Conservation (phyloP, 2,329 filamentous ascomycete genomes). For the Monosporascus sp. region DNA sequence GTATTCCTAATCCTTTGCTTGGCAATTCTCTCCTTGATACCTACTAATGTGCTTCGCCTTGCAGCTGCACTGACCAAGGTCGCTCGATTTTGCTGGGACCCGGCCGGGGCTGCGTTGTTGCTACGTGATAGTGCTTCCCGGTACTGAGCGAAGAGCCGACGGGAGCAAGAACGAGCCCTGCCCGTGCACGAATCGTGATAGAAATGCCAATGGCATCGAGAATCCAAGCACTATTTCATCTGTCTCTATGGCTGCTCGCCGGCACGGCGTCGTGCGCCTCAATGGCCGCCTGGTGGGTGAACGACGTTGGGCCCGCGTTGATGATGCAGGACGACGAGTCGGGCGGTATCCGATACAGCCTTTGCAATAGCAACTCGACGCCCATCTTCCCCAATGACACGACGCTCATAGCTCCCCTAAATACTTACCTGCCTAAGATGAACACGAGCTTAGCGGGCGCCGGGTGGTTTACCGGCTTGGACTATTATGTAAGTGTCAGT, state of each 20-base stretch:
- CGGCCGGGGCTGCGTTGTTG: too few relatives aligned
- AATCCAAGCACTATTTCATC: constrained; percentile 6
- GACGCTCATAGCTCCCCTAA: constrained; percentile 21
- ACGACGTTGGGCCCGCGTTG: constrained; percentile 26
- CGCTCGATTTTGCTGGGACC: too few relatives aligned
- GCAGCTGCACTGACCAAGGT: too few relatives aligned
- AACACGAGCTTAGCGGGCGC: constrained; percentile 29
- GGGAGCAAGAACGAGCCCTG: background rate
- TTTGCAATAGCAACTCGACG: constrained; percentile 24
- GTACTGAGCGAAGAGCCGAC: background rate
- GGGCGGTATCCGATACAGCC: constrained; percentile 30
- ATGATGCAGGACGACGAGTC: constrained; percentile 32
- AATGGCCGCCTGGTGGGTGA: constrained; percentile 33
- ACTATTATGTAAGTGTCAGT: constrained; percentile 27
- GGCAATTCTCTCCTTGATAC: too few relatives aligned
- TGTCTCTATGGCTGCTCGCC: constrained; percentile 17
- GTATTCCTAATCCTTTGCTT: too few relatives aligned
- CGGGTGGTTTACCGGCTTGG: constrained; percentile 28
- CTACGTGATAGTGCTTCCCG: too few relatives aligned
- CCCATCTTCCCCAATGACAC: constrained; percentile 30
- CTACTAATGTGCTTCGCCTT: too few relatives aligned
- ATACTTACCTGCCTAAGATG: constrained; percentile 23
- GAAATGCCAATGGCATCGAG: constrained; percentile 6
- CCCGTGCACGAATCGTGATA: background rate
- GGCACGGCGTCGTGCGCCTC: constrained; percentile 16